Evolutionary conservation across 2,329 filamentous ascomycete species (phyloP), one percentile per base, ranked within the genome.

Genomic region (Claviceps citrina): DNA sequence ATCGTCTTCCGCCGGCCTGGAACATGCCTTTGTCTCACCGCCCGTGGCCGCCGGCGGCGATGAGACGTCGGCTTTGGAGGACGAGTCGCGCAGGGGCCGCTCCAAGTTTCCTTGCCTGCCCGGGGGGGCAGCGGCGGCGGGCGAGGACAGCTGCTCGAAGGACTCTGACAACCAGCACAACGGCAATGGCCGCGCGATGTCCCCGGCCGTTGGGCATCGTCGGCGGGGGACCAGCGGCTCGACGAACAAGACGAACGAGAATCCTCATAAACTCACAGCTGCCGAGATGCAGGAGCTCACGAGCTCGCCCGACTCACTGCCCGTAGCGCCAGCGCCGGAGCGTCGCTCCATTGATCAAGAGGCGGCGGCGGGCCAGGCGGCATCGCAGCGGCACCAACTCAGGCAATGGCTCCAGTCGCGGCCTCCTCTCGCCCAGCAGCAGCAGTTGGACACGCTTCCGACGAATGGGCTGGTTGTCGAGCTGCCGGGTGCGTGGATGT

Each of bases 281-380:
- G 68, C 64, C 28, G 70, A 76, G 49, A 75, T 78, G 52, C 67
- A 73, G 39, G 68, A 73, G 43, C 56, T 79, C 43, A 67, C 70
- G 12, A 67, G 65, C 22, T 65, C 69, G 1, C 71, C 72, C 5
- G 70, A 74, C 22, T 77, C 73, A 1, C 57, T 79, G 2, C 74
- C 75, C 10, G 55, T 78, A 1, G 68, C 69, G 1, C 54, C 58
- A 46, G 55, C 60, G 49, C 53, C 59, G 43, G 39, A 54, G 39
- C 46, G 58, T 55, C 45, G 61, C 51, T 46, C 39, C 7, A 34
- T 42, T 15, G 43, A 37, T 13, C 39, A 42, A 10, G 39, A 42
- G n/a, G 66, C 66, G 26, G 49, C 54, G 2, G 51, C 48, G 36
- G 50, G 53, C 13, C 46, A 46, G 31, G 45, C 47, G 15, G 39